A percentile compares a stretch with the other conserved stretches of the same genome.
Conservation (phyloP, 2,329 filamentous ascomycete genomes). For the Parastagonospora avenae region DNA sequence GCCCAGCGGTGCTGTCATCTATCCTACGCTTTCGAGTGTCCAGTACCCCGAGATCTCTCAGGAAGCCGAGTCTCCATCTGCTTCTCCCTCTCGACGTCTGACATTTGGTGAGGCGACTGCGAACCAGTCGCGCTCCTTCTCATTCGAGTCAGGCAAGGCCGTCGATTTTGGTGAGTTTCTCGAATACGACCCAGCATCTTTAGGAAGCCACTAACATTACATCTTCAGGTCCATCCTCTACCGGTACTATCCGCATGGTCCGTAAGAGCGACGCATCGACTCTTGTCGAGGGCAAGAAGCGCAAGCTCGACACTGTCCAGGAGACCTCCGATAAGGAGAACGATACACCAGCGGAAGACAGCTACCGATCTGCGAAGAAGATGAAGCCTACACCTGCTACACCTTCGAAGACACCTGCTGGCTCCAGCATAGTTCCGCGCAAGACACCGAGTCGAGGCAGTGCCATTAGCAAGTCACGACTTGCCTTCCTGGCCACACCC, state of each 20-base stretch:
- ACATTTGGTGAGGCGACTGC: slow-evolving; percentile 37
- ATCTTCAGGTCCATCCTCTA: slow-evolving; percentile 37
- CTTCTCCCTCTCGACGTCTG: slow-evolving; percentile 41
- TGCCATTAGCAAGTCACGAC: slow-evolving; percentile 44
- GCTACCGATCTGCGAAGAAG: slow-evolving; percentile 43
- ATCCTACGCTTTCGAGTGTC: slow-evolving; percentile 36
- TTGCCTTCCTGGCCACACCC: slow-evolving; percentile 47
- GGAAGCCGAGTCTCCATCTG: slow-evolving; percentile 27
- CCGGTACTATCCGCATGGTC: slow-evolving; percentile 50
- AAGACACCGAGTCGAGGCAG: slow-evolving; percentile 34
- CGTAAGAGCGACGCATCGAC: slow-evolving; percentile 50
- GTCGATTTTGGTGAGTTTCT: slow-evolving; percentile 47
- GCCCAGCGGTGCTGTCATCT: slow-evolving; percentile 37
- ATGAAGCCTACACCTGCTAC: slow-evolving; percentile 28
- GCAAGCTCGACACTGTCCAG: slow-evolving; percentile 49
- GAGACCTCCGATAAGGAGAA: slow-evolving; percentile 53
- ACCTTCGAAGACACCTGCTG: slow-evolving; percentile 36
- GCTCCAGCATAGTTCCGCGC: slow-evolving; percentile 37
- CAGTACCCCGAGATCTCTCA: slow-evolving; percentile 47
- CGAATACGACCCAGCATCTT: not conserved
- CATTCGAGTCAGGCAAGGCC: slow-evolving; percentile 53
- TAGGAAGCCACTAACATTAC: not conserved
- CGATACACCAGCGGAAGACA: slow-evolving; percentile 31
- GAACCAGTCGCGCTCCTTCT: slow-evolving; percentile 51
- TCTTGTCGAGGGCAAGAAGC: slow-evolving; percentile 47